Evolutionary conservation across 305 asterid species (phyloP), one percentile per base, ranked within the genome.

Genomic region (Vinca major): DNA sequence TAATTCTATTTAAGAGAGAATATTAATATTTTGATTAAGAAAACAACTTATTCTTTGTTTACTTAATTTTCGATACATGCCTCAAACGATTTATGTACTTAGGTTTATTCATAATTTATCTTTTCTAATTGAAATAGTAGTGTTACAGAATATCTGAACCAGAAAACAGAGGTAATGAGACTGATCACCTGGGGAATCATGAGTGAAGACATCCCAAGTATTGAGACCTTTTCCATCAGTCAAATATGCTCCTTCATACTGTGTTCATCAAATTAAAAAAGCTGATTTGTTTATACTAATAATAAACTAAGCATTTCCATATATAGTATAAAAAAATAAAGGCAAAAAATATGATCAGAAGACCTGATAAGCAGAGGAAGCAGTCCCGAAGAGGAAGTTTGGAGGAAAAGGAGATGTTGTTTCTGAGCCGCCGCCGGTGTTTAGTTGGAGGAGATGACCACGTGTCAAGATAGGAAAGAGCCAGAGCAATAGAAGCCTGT

Each of bases 331-430:
- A 26, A 26, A 26, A 26, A 26, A 26, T 26, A 26, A 26, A 26
- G 33, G 33, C 33, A 26, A 26, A 26, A 26, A 26, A 26, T 26
- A 26, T 26, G 33, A 26, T 26, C 33, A 26, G 33, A 26, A 26
- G 33, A 85, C 90, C 80, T 85, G 90, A 71, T 85, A 85, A 20
- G 90, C 83, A 62, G 90, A 83, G 56, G 90, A 77, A 21, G 88
- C 87, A 33, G 88, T 79, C 66, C 90, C 90, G 62, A 81, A 81
- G 8, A 85, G 74, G 77, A 85, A 85, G n/a, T 63, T 69, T 44
- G 71, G 79, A 16, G 86, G 84, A 65, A 78, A 81, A 21, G 67
- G 61, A 65, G 82, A 72, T 49, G 43, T 12, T 63, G 56, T 12
- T 63, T 44, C n/a, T 50, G 76, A 47, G 45, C 50, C 56, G 33